phyloP scores from a whole-genome alignment of 495 filamentous ascomycete genomes.

The Daldinia childiae region DNA sequence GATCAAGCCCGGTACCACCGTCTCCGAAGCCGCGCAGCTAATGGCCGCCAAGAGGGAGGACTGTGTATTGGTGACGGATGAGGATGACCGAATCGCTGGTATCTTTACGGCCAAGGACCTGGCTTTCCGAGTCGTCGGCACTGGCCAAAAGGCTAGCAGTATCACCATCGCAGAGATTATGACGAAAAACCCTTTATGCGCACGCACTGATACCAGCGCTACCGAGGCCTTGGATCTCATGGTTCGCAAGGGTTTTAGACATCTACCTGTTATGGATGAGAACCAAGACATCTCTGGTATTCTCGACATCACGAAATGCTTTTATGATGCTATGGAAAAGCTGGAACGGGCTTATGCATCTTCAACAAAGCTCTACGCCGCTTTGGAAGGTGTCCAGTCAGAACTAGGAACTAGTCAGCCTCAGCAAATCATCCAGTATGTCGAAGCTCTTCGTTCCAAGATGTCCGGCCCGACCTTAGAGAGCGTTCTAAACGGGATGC shows the following conservation, averaged over 20 bases:
- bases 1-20: slow-evolving; percentile 94
- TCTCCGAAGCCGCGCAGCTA: slow-evolving; percentile 95
- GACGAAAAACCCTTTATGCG: slow-evolving; percentile 99
- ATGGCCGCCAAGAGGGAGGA: slow-evolving; percentile 99
- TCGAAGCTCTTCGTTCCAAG: slow-evolving; percentile 91
- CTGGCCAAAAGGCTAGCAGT: slow-evolving; percentile 87
- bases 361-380: slow-evolving; percentile 95
- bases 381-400: slow-evolving; percentile 97
- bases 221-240: slow-evolving; percentile 97
- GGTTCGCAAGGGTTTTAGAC: slow-evolving; percentile 97
- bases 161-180: slow-evolving; percentile 98
- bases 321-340: slow-evolving; percentile 99
- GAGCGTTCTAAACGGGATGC: slow-evolving; percentile 88
- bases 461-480: slow-evolving; percentile 99
- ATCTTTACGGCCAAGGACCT: slow-evolving; percentile 99
- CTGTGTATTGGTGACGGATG: slow-evolving; percentile 98
- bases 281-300: slow-evolving; percentile 99
- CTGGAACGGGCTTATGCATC: slow-evolving; percentile 96
- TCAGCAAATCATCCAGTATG: slow-evolving; percentile 98
- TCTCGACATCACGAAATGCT: slow-evolving; percentile 98
- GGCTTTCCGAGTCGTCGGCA: slow-evolving; percentile 94
- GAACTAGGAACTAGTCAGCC: slow-evolving; percentile 96
- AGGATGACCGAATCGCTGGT: slow-evolving; percentile 95
- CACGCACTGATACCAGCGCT: slow-evolving; percentile 95
- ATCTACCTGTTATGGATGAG: slow-evolving; percentile 99